Conservation (phyloP, 1,139 yeast species). For the Blastobotrys capitulatus region DNA sequence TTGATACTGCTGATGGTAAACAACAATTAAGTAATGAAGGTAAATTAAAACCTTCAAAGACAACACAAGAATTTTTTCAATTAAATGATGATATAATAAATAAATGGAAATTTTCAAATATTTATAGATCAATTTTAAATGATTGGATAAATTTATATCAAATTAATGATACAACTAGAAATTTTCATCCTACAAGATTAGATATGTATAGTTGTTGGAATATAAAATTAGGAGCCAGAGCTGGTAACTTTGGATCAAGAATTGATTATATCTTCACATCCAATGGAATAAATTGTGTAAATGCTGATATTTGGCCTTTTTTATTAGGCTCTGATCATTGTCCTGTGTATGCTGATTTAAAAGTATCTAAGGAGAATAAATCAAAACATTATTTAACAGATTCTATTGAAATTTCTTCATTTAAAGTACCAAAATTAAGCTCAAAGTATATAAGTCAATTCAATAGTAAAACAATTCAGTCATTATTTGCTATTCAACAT, state of each 20-base stretch:
- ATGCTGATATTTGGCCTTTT: constrained; percentile 63
- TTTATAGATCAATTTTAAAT: constrained; percentile 29
- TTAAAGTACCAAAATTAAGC: not conserved
- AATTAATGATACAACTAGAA: constrained; percentile 62
- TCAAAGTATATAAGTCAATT: constrained; percentile 6
- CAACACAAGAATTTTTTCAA: constrained; percentile 18
- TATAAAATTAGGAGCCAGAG: constrained; percentile 69
- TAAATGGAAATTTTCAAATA: constrained; percentile 26
- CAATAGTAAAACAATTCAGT: constrained; percentile 2
- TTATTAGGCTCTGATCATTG: constrained; percentile 91
- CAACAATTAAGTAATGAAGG: constrained; percentile 38
- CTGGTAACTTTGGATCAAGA: constrained; percentile 80
- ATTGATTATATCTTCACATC: constrained; percentile 69
- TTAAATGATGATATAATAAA: constrained; percentile 16
- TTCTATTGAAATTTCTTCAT: not conserved
- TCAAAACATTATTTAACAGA: not conserved
- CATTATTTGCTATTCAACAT: constrained; percentile 1
- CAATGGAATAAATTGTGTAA: constrained; percentile 35
- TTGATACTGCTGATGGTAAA: constrained; percentile 74
- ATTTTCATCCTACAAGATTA: constrained; percentile 48
- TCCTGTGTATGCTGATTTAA: constrained; percentile 74
- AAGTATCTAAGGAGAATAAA: not conserved
- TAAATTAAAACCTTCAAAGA: constrained; percentile 25
- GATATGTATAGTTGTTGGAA: constrained; percentile 93
- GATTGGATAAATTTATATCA: constrained; percentile 22